Percentiles rank a stretch among this genome's conserved stretches.
These are phyloP conservation scores for Phyllosticta citrichinensis DNA, from an alignment of 2,329 filamentous ascomycete species.

Conservation along the genomic window DNA sequence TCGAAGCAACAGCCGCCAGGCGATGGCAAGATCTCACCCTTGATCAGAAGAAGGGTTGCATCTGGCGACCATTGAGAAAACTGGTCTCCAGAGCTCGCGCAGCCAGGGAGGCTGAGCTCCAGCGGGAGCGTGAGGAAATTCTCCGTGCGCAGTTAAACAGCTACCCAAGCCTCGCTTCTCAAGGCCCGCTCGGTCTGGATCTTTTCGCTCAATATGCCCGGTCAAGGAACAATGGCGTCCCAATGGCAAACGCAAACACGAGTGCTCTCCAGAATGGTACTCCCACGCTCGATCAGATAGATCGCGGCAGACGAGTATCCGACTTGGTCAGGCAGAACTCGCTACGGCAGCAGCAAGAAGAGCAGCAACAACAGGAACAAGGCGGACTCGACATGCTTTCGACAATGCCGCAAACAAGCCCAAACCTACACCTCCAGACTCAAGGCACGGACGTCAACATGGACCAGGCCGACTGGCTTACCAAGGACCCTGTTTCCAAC, in stretches of 20 bases:
- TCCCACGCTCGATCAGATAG: background rate
- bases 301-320: background rate
- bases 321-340: background rate
- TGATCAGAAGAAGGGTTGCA: slow-evolving; percentile 33
- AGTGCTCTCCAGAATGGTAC: background rate
- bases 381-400: background rate
- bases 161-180: slow-evolving; percentile 12
- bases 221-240: background rate
- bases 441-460: slow-evolving; percentile 7
- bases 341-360: slow-evolving; percentile 1
- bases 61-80: slow-evolving; percentile 54
- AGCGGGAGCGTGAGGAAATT: slow-evolving; percentile 22
- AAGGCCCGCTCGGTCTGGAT: slow-evolving; percentile 8
- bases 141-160: slow-evolving; percentile 16
- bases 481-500: background rate
- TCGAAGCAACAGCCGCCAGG: slow-evolving; percentile 37
- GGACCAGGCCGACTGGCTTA: slow-evolving; percentile 16
- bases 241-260: background rate
- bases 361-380: background rate
- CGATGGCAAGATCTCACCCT: slow-evolving; percentile 27
- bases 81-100: slow-evolving; percentile 49
- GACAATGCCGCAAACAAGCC: background rate
- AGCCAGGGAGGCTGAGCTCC: slow-evolving; percentile 42
- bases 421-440: background rate
- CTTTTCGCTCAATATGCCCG: slow-evolving; percentile 14